phyloP scores from a whole-genome alignment of 352 stramenopile genomes.

The Globisporangium heterothallicum region DNA sequence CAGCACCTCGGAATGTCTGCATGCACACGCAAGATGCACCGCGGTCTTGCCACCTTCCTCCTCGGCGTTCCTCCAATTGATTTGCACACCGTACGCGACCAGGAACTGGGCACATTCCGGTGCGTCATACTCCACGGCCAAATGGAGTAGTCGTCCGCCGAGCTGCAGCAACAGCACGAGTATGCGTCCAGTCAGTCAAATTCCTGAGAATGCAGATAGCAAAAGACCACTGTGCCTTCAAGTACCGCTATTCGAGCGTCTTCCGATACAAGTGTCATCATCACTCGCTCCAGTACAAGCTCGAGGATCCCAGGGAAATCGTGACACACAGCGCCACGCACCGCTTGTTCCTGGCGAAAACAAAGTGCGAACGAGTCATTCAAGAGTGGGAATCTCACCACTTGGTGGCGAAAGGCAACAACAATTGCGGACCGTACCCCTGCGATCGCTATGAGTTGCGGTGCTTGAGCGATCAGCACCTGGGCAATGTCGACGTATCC shows the following conservation, averaged over 20 bases:
- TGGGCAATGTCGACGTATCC: constrained; percentile 36
- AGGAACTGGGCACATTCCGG: background rate
- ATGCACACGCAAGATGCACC: background rate
- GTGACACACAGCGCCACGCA: background rate
- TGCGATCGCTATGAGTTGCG: constrained; percentile 7
- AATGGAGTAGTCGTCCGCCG: background rate
- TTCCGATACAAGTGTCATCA: background rate
- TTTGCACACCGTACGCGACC: background rate
- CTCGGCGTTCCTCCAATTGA: background rate
- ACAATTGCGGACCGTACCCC: too few relatives aligned
- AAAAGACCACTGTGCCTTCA: background rate
- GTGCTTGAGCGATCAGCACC: constrained; percentile 16
- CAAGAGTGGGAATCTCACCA: too few relatives aligned
- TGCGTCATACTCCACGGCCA: constrained; percentile 6
- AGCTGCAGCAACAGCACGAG: background rate
- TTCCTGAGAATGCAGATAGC: background rate
- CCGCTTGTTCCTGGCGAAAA: background rate
- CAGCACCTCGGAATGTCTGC: background rate
- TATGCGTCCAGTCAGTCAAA: background rate
- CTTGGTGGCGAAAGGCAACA: background rate
- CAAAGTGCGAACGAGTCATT: background rate
- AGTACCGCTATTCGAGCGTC: background rate
- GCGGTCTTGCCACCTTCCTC: background rate
- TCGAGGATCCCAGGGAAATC: background rate
- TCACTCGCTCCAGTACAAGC: background rate